Conservation (phyloP, 441 rosid genomes). For the Arabidopsis hybrid region DNA sequence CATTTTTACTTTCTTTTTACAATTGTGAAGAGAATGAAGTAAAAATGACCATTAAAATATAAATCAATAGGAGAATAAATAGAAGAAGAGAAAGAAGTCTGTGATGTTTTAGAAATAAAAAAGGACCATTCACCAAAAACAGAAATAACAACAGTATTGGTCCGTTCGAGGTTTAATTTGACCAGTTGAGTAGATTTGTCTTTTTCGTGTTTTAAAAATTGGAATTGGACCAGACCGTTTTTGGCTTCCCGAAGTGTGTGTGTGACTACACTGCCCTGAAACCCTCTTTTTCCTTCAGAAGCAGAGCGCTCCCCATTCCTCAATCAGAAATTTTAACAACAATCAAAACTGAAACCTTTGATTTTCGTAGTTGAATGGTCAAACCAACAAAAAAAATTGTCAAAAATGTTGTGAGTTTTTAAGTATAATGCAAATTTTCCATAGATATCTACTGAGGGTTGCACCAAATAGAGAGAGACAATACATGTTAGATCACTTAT, state of each 20-base stretch:
- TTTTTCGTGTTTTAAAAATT: slow-evolving; percentile 38
- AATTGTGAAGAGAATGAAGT: neutral
- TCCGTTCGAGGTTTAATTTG: slow-evolving; percentile 44
- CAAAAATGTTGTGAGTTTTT: neutral
- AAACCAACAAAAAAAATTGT: neutral
- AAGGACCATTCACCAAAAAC: slow-evolving; percentile 46
- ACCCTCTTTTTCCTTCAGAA: slow-evolving; percentile 28
- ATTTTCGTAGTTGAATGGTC: neutral
- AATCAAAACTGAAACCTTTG: neutral
- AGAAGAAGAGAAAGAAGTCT: slow-evolving; percentile 21
- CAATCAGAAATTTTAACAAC: neutral
- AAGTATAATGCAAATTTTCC: neutral
- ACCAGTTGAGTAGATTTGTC: slow-evolving; percentile 40
- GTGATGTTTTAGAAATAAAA: slow-evolving; percentile 28
- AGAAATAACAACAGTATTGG: slow-evolving; percentile 41
- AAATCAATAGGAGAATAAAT: neutral
- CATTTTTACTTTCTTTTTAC: neutral
- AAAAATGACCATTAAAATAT: neutral
- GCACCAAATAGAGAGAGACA: no score
- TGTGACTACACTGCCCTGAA: slow-evolving; percentile 24
- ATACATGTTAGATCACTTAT: neutral
- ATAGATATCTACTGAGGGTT: neutral
- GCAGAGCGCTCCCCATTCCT: slow-evolving; percentile 39
- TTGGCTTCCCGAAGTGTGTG: slow-evolving; percentile 45
- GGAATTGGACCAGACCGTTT: slow-evolving; percentile 43